Evolutionary conservation across 2,329 filamentous ascomycete genomes (phyloP), one percentile per base, ranked within the genome.

Genomic region (Ascocoryne sarcoides): DNA sequence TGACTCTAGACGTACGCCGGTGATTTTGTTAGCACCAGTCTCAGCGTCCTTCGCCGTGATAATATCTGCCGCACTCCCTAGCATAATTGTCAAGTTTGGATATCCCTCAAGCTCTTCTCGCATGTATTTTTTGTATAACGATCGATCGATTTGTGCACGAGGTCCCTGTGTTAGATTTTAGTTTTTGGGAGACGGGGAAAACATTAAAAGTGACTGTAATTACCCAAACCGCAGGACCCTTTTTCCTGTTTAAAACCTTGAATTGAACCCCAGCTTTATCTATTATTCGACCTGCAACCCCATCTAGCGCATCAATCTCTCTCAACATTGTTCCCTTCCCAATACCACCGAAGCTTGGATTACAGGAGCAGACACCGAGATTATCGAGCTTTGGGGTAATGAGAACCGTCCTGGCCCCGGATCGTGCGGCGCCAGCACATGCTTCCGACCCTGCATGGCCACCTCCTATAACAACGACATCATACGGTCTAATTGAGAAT

Each of bases 231-330:
- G 92, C 92, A 4, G 90, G 87, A 1, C 92, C 92, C 59, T 96
- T 96, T 49, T 76, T 84, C 37, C 78, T 71, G 62, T 98, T 98
- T 56, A 98, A 63, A 14, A 93, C 73, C 48, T 85, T 80, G 62
- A 96, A 98, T 60, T 95, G 90, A n/a, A 95, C 76, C 4, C 87
- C 92, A 3, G 92, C 84, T 60, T 92, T 90, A 65, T 98, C 92
- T 44, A 95, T 87, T 16, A 95, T 82, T 26, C 86, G 76, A 0
- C 87, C 89, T 0, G 88, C 82, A 15, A 98, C 68, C 0, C 92
- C 92, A 57, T 96, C 92, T 44, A 98, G 70, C 0, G 92, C 92
- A 66, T 98, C 92, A 21, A 98, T 82, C 63, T 98, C 92, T 31
- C 90, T 81, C 37, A 98, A 69, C 69, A 98, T 95, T 8, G 86